Evolutionary conservation across 768 basidiomycete species (phyloP).

Genomic region (Phanerochaete sordida): DNA sequence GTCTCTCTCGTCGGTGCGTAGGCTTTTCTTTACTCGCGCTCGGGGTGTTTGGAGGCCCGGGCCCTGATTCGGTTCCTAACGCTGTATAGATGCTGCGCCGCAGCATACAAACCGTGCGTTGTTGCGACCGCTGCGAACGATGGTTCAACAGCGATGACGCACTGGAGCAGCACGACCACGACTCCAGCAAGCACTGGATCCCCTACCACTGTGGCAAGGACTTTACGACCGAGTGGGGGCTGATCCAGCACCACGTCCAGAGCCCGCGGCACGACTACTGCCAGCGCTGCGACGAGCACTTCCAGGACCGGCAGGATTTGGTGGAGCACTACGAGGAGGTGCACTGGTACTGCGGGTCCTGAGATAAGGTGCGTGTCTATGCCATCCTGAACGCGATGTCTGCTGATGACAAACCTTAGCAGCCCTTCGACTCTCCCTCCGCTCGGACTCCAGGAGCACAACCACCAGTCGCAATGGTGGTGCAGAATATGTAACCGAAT

Average conservation of each 20-base stretch:
- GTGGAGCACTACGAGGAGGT: conserved; percentile 34
- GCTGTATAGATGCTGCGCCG: too few species aligned
- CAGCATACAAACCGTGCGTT: conserved; percentile 1
- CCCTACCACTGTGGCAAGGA: conserved; percentile 46
- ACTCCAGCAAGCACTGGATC: conserved; percentile 34
- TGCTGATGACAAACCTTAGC: not conserved
- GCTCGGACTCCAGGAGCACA: not conserved
- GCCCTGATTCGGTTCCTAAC: too few species aligned
- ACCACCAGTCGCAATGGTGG: conserved; percentile 30
- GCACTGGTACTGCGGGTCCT: conserved; percentile 40
- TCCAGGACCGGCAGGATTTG: conserved; percentile 30
- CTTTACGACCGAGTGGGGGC: conserved; percentile 32
- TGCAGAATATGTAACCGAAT: conserved; percentile 41
- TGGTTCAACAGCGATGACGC: conserved; percentile 18
- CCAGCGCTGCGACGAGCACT: conserved; percentile 45
- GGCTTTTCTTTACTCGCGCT: too few species aligned
- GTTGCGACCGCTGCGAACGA: conserved; percentile 25
- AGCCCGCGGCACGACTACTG: conserved; percentile 51
- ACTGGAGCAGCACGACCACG: conserved; percentile 23
- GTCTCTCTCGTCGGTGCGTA: too few species aligned
- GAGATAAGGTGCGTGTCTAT: not conserved
- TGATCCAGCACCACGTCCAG: conserved; percentile 51
- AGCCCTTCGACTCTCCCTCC: conserved; percentile 4
- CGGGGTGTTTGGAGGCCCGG: too few species aligned
- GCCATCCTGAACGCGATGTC: not conserved